Percentiles rank a stretch among this genome's conserved stretches.
phyloP scores from a whole-genome alignment of 129 eudicot species.

The Oenanthe sinensis region DNA sequence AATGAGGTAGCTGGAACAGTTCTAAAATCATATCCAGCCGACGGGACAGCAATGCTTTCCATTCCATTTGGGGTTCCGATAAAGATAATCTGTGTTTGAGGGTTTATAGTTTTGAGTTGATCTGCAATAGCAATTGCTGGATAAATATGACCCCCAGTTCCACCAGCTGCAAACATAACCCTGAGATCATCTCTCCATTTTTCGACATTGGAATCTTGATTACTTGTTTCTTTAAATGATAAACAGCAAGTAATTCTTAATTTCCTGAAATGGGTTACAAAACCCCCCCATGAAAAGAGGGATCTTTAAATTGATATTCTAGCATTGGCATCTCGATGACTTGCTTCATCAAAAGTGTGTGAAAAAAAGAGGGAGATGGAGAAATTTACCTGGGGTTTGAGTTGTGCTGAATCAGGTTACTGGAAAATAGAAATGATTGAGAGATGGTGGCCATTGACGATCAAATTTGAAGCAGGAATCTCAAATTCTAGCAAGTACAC shows the following conservation, averaged over 20 bases:
- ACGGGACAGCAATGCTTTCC: conserved; percentile 41
- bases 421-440: conserved; percentile 3
- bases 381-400: conserved; percentile 16
- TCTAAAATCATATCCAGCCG: conserved; percentile 31
- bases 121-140: conserved; percentile 49
- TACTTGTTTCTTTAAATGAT: conserved; percentile 14
- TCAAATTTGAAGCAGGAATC: neutral
- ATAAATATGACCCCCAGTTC: conserved; percentile 41
- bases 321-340: neutral
- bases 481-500: neutral
- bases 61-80: conserved; percentile 35
- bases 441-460: conserved; percentile 20
- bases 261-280: conserved; percentile 15
- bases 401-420: neutral
- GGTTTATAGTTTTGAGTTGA: conserved; percentile 29
- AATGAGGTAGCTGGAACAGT: conserved; percentile 21
- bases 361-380: neutral
- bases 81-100: conserved; percentile 27
- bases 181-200: conserved; percentile 6
- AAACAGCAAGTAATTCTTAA: conserved; percentile 20
- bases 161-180: conserved; percentile 36
- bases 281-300: neutral
- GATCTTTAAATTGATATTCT: neutral
- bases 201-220: conserved; percentile 7
- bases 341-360: neutral